Evolutionary conservation across 2,329 filamentous ascomycete species (phyloP).

Genomic region (Cladobotryum mycophilum): DNA sequence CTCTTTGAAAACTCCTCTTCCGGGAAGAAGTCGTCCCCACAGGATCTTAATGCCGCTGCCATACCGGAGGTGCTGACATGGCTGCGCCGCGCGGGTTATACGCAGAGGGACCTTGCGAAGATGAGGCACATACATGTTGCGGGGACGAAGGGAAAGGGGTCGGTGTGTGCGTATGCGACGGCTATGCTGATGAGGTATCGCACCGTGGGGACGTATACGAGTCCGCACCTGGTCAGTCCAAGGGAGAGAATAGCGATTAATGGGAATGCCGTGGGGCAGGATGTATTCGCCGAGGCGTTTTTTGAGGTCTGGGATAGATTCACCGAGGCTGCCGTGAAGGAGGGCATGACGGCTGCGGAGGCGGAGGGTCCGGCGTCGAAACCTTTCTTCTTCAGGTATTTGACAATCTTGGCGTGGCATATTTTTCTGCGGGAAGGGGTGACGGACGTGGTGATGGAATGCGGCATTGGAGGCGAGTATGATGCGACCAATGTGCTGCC

Average conservation of each 20-base stretch:
- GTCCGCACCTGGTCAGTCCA: slow-evolving; percentile 76
- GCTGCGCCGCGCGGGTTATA: slow-evolving; percentile 69
- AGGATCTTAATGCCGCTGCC: slow-evolving; percentile 61
- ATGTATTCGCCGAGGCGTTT: slow-evolving; percentile 68
- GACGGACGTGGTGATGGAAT: slow-evolving; percentile 77
- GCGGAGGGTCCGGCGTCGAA: slow-evolving; percentile 56
- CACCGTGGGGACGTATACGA: slow-evolving; percentile 71
- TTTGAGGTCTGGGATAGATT: slow-evolving; percentile 74
- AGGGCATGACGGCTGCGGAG: slow-evolving; percentile 32
- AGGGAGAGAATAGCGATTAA: slow-evolving; percentile 81
- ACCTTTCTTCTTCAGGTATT: slow-evolving; percentile 86
- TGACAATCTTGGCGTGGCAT: slow-evolving; percentile 85
- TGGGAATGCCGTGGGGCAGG: slow-evolving; percentile 61
- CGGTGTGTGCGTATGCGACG: slow-evolving; percentile 76
- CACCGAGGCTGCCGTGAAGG: slow-evolving; percentile 31
- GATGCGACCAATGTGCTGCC: slow-evolving; percentile 84
- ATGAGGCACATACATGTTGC: slow-evolving; percentile 70
- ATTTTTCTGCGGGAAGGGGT: slow-evolving; percentile 72
- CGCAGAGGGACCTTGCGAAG: slow-evolving; percentile 38
- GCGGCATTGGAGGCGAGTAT: slow-evolving; percentile 89
- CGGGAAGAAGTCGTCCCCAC: slow-evolving; percentile 44
- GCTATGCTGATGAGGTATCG: slow-evolving; percentile 57
- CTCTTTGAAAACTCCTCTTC: slow-evolving; percentile 35
- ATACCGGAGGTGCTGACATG: slow-evolving; percentile 79
- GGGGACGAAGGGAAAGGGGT: slow-evolving; percentile 92